Percentiles rank a stretch among this genome's conserved stretches.
phyloP scores from a whole-genome alignment of 345 rosid genomes.

The Brassica juncea region DNA sequence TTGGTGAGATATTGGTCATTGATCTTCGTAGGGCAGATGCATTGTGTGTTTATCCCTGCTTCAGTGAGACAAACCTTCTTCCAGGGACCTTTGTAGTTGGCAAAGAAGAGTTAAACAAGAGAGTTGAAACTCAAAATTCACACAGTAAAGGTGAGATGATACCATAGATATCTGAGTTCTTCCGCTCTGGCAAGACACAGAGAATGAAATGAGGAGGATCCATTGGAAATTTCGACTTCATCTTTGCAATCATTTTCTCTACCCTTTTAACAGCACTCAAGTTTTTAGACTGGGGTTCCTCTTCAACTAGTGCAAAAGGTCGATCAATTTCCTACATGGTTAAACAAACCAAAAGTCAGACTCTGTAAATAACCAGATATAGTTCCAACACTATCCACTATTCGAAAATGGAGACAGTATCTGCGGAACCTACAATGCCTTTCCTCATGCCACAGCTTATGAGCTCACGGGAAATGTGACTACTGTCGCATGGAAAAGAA shows the following conservation, averaged over 20 bases:
- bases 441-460: conserved; percentile 71
- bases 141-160: conserved; percentile 23
- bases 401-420: conserved; percentile 21
- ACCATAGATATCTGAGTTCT: conserved; percentile 86
- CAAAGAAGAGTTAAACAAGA: conserved; percentile 20
- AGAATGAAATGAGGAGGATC: conserved; percentile 63
- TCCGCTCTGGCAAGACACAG: conserved; percentile 78
- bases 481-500: conserved; percentile 80
- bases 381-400: conserved; percentile 22
- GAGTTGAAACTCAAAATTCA: conserved; percentile 14
- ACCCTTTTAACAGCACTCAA: conserved; percentile 66
- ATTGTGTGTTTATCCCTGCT: conserved; percentile 77
- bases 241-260: conserved; percentile 66
- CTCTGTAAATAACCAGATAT: conserved; percentile 3
- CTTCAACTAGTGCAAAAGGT: conserved; percentile 73
- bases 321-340: conserved; percentile 65
- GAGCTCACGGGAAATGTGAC: conserved; percentile 72
- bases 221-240: conserved; percentile 53
- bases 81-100: conserved; percentile 71
- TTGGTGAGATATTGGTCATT: conserved; percentile 86
- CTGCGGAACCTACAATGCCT: conserved; percentile 66
- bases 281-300: conserved; percentile 56
- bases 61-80: conserved; percentile 71
- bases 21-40: conserved; percentile 68
- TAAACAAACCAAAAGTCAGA: conserved; percentile 9